phyloP scores from a whole-genome alignment of 1,284 basidiomycete species.

The Calocybe gambosa region DNA sequence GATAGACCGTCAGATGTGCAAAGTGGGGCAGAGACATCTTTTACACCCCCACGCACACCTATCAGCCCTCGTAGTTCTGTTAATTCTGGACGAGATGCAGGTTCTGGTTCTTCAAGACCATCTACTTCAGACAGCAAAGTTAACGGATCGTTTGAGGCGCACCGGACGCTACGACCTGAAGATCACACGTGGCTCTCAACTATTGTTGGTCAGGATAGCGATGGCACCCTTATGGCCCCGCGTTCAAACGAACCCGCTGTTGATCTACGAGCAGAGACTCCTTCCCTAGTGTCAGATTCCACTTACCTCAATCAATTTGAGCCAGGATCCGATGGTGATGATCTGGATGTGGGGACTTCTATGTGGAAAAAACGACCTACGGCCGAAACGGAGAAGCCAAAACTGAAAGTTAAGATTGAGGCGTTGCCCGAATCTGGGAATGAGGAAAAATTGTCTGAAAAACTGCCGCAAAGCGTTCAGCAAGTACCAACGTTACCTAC shows the following conservation, averaged over 20 bases:
- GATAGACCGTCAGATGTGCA: constrained; percentile 29
- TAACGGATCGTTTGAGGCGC: constrained; percentile 15
- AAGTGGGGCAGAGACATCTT: constrained; percentile 31
- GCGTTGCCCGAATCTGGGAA: constrained; percentile 13
- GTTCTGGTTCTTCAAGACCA: constrained; percentile 17
- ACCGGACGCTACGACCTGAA: constrained; percentile 31
- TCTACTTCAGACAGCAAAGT: constrained; percentile 20
- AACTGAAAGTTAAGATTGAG: constrained; percentile 36
- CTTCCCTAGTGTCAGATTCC: constrained; percentile 15
- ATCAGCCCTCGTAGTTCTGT: constrained; percentile 43
- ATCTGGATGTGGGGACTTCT: constrained; percentile 26
- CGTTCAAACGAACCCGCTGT: constrained; percentile 10
- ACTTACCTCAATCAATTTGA: constrained; percentile 19
- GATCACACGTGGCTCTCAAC: constrained; percentile 29
- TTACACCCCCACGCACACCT: constrained; percentile 49
- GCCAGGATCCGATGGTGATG: constrained; percentile 42
- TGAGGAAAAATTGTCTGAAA: constrained; percentile 7
- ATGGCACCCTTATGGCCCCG: constrained; percentile 19
- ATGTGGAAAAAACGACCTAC: constrained; percentile 30
- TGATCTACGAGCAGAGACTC: constrained; percentile 13
- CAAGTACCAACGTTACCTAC: constrained; percentile 15
- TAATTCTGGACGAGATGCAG: constrained; percentile 23
- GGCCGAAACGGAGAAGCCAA: constrained; percentile 21
- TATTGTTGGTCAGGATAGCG: constrained; percentile 19
- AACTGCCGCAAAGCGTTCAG: constrained; percentile 8